A percentile compares a stretch with the other conserved stretches of the same genome.
Conservation (phyloP, 768 basidiomycete genomes). For the Boletus barrowsii region DNA sequence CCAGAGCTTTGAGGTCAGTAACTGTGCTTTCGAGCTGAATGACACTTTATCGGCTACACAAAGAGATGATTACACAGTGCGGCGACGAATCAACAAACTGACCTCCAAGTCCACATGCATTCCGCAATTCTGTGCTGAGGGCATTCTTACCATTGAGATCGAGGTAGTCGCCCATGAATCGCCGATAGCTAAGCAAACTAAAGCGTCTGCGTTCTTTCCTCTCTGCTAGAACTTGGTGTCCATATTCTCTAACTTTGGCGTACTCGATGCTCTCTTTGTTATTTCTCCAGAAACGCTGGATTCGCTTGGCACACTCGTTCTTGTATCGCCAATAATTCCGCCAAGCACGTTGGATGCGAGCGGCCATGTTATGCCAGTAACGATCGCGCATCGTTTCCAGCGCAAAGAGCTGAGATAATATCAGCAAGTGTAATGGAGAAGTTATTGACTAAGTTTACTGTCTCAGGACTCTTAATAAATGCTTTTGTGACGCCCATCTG, state of each 20-base stretch:
- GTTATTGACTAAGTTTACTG: constrained; percentile 47
- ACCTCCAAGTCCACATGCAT: constrained; percentile 74
- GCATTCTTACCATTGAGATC: constrained; percentile 80
- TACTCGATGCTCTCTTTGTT: constrained; percentile 93
- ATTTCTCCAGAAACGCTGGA: constrained; percentile 98
- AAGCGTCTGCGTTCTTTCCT: constrained; percentile 93
- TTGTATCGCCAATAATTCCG: constrained; percentile 95
- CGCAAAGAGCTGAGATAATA: constrained; percentile 76
- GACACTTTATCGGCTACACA: constrained; percentile 66
- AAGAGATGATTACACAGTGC: background rate
- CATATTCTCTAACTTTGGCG: constrained; percentile 88
- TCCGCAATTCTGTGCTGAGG: constrained; percentile 71
- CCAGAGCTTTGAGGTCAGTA: constrained; percentile 79
- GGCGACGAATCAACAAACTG: constrained; percentile 25
- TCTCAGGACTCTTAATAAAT: constrained; percentile 99
- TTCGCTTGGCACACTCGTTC: constrained; percentile 90
- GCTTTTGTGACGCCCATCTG: constrained; percentile 99
- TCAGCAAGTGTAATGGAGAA: background rate
- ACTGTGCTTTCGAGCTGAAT: constrained; percentile 79
- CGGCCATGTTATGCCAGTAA: constrained; percentile 99
- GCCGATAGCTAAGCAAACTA: constrained; percentile 89
- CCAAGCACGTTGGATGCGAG: constrained; percentile 93
- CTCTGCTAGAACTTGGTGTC: constrained; percentile 86
- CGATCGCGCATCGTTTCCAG: constrained; percentile 98
- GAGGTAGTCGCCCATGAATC: constrained; percentile 96